These are phyloP conservation scores for Artemisia tridentata DNA, from an alignment of 129 eudicot species.

Conservation along the genomic window DNA sequence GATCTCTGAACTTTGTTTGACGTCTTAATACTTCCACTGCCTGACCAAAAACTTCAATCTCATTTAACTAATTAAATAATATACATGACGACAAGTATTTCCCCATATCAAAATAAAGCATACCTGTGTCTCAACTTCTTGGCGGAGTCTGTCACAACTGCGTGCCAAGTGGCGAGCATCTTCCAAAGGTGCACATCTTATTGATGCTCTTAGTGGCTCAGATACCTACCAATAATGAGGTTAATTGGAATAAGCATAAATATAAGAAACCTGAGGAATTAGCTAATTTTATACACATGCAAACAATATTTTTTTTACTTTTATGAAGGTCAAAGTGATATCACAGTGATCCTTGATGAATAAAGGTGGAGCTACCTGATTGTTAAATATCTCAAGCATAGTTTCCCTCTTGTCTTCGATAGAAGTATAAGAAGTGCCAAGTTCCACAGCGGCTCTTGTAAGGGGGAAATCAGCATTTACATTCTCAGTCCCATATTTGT, in stretches of 20 bases:
- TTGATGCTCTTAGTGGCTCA: conserved; percentile 68
- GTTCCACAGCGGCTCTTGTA: conserved; percentile 56
- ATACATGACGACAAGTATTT: neutral
- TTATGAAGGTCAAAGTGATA: neutral
- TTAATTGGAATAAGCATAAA: neutral
- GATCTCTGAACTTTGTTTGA: conserved; percentile 58
- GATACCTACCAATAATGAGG: conserved; percentile 44
- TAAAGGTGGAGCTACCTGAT: conserved; percentile 48
- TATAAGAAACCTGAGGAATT: neutral
- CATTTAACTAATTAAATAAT: neutral
- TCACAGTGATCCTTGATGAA: conserved; percentile 5
- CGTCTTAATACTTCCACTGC: conserved; percentile 80
- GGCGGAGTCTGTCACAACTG: conserved; percentile 70
- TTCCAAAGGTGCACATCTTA: conserved; percentile 79
- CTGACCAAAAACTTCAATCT: conserved; percentile 31
- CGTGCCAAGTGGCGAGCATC: conserved; percentile 93
- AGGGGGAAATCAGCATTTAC: conserved; percentile 53
- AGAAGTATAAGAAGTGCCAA: conserved; percentile 57
- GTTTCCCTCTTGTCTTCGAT: conserved; percentile 69
- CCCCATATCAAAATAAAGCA: conserved; percentile 2
- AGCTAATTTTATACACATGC: no score
- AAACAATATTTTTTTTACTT: neutral
- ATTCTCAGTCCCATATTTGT: conserved; percentile 65
- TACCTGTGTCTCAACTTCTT: conserved; percentile 92
- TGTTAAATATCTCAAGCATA: conserved; percentile 62